Conservation (phyloP, 2,329 filamentous ascomycete species). For the Pseudofabraea citricarpa region DNA sequence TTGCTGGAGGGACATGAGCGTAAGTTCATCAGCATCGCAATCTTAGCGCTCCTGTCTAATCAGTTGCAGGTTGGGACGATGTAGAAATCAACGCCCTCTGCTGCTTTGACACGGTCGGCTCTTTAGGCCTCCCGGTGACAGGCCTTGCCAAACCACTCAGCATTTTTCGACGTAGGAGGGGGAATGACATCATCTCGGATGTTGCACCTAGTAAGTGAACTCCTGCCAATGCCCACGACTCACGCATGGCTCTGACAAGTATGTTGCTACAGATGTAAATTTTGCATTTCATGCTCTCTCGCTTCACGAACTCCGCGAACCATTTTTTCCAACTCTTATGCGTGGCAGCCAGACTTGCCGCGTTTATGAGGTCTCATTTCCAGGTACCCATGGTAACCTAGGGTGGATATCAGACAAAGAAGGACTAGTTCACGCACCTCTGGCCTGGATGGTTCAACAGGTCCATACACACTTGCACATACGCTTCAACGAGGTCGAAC, state of each 20-base stretch:
- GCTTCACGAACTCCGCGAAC: conserved; percentile 1
- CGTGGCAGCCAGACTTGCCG: neutral
- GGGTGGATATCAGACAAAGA: neutral
- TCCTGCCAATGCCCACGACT: no score
- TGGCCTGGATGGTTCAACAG: conserved; percentile 1
- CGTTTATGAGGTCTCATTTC: neutral
- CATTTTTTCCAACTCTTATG: neutral
- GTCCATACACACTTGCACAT: neutral
- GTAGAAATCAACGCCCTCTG: neutral
- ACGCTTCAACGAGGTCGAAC: neutral
- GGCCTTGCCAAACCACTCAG: neutral
- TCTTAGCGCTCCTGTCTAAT: neutral
- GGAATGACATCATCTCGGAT: neutral
- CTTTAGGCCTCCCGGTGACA: neutral
- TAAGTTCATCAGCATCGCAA: neutral
- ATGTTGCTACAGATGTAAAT: neutral
- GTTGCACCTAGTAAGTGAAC: neutral
- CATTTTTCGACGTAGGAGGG: neutral
- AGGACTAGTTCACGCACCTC: neutral
- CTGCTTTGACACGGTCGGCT: conserved; percentile 1
- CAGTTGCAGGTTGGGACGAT: neutral
- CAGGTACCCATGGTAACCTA: neutral
- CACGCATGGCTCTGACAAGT: neutral
- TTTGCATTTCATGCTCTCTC: conserved; percentile 1
- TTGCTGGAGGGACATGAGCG: conserved; percentile 1